Base-by-base conservation (phyloP, 306 rosid species). In the Hippophae gyantsensis region DNA sequence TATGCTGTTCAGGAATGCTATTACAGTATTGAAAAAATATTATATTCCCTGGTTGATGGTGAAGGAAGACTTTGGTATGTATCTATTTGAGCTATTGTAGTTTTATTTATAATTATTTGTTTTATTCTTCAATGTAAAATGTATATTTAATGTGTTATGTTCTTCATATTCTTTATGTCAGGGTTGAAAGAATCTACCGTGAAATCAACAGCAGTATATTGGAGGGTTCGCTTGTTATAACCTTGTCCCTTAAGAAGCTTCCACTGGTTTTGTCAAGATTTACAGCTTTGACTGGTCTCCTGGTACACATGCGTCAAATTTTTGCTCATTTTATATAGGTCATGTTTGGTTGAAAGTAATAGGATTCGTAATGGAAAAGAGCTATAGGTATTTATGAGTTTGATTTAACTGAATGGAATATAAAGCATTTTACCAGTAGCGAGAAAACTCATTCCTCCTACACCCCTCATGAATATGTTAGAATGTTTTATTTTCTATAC, bases 1-100 rank as follows among this genome's bases (percentile, higher is more conserved):
- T 92, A 92, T 76, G 98, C 98, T 48, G 95, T 92, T 73, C 77
- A 73, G 69, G 98, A 92, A 71, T 83, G 95, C 82, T 92, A 81
- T 74, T 68, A 57, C 77, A 81, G 95, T 58, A 66, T 92, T 69
- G 98, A 92, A 75, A 87, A 85, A 58, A 86, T 87, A 59, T 78
- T 92, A 68, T 75, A 79, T 76, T 78, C 96, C 23, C 69, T 85
- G 67, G 90, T 88, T 58, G 98, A 85, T 52, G 77, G 72, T 26
- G 95, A 85, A 88, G 98, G 89, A 58, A 87, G 86, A 62, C 87
- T 83, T 59, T 92, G 98, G 98, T 92, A 88, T 69, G 76, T 54
- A 42, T 69, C 67, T 67, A 41, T 44, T 23, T 65, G 43, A 52
- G 56, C 58, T 66, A 42, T 58, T 40, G 7, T 71, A 5, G 23